Conservation (phyloP, 2,329 filamentous ascomycete genomes). For the Calonectria pseudoreteaudii region DNA sequence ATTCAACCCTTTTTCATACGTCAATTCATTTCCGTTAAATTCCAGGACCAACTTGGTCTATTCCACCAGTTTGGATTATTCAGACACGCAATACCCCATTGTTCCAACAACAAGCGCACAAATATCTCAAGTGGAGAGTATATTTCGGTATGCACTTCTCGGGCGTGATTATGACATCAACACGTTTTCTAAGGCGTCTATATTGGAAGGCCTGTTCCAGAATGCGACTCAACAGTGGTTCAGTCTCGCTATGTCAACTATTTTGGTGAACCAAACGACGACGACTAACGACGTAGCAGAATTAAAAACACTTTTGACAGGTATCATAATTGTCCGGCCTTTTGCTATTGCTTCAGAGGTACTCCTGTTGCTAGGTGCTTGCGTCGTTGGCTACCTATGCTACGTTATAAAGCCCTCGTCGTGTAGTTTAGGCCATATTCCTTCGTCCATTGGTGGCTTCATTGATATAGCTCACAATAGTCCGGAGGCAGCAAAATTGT, state of each 20-base stretch:
- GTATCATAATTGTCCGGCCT: not conserved
- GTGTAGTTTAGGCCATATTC: not conserved
- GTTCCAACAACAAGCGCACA: not conserved
- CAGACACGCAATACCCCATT: not conserved
- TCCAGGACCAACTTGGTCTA: rapidly evolving
- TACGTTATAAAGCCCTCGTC: not conserved
- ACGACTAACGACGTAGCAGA: not conserved
- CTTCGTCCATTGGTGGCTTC: not conserved
- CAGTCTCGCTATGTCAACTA: not conserved
- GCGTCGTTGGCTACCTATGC: not conserved
- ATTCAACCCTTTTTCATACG: not conserved
- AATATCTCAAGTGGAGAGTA: not conserved
- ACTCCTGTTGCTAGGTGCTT: not conserved
- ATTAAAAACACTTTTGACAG: not conserved
- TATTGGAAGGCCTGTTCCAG: not conserved
- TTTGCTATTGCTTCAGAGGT: not conserved
- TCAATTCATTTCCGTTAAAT: not conserved
- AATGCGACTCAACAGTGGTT: not conserved
- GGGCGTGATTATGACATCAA: not conserved
- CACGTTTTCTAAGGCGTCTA: not conserved
- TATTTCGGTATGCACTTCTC: not conserved
- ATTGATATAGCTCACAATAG: constrained; percentile 3
- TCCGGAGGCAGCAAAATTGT: not conserved
- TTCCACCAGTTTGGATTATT: not conserved
- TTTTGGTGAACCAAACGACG: not conserved